phyloP scores from a whole-genome alignment of 768 basidiomycete species.

The Thelephora aurantiotincta region DNA sequence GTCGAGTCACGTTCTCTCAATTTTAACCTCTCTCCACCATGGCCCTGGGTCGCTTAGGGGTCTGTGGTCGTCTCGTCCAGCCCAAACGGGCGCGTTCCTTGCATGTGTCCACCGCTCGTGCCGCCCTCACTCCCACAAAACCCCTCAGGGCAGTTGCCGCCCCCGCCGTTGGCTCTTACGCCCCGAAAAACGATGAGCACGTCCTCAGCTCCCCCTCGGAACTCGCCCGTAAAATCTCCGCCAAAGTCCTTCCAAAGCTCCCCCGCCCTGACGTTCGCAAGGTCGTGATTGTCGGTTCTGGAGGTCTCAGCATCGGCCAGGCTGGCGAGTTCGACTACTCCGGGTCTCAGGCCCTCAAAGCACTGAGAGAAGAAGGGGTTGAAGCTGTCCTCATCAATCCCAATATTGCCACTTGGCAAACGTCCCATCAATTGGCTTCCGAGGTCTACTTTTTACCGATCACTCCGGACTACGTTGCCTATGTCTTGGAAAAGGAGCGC shows the following conservation, averaged over 20 bases:
- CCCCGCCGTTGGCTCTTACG: slow-evolving; percentile 61
- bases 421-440: slow-evolving; percentile 90
- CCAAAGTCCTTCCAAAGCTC: slow-evolving; percentile 85
- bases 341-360: slow-evolving; percentile 97
- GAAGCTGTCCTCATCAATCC: slow-evolving; percentile 94
- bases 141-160: slow-evolving; percentile 54
- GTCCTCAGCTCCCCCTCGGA: slow-evolving; percentile 91
- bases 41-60: background rate
- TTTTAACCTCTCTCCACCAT: background rate
- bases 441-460: slow-evolving; percentile 97
- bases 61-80: slow-evolving; percentile 1
- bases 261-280: slow-evolving; percentile 86
- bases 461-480: slow-evolving; percentile 95
- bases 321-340: slow-evolving; percentile 99
- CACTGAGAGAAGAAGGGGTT: slow-evolving; percentile 89
- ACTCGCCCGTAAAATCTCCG: slow-evolving; percentile 84
- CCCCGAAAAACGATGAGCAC: slow-evolving; percentile 48
- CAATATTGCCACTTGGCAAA: slow-evolving; percentile 99
- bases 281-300: slow-evolving; percentile 91
- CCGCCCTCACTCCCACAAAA: slow-evolving; percentile 28
- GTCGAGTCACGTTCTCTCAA: background rate
- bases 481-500: slow-evolving; percentile 95
- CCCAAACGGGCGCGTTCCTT: slow-evolving; percentile 28
- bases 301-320: slow-evolving; percentile 94
- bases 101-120: slow-evolving; percentile 27